These are phyloP conservation scores for Colletotrichum sp. DNA, from an alignment of 2,329 filamentous ascomycete genomes.

Conservation along the genomic window DNA sequence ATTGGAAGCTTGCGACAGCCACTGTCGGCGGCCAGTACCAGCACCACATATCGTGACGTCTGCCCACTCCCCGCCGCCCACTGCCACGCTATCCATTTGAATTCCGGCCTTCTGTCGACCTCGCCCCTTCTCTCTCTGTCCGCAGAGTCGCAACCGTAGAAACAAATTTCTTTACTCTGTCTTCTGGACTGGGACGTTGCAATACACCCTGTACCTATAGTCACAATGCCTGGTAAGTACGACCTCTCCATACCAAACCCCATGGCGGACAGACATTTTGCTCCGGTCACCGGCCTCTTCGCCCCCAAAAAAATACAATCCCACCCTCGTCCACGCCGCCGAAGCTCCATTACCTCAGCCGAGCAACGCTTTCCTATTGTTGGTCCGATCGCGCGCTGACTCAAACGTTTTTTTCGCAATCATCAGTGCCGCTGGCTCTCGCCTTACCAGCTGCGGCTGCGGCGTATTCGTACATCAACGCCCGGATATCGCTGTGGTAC, in stretches of 20 bases:
- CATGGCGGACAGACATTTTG: neutral
- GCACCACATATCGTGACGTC: neutral
- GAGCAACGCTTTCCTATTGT: neutral
- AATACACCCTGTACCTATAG: neutral
- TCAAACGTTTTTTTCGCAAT: neutral
- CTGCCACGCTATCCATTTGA: neutral
- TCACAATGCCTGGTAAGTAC: constrained; percentile 17
- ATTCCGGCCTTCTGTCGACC: neutral
- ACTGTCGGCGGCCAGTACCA: neutral
- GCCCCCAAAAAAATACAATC: neutral
- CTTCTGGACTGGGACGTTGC: neutral
- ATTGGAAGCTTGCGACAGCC: neutral
- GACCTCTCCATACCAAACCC: neutral
- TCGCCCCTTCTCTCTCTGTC: neutral
- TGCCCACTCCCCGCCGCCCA: neutral
- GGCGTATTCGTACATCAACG: constrained; percentile 79
- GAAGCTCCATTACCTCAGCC: neutral
- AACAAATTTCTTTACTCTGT: neutral
- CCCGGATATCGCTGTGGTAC: constrained; percentile 68
- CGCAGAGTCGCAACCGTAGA: neutral
- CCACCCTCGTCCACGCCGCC: neutral
- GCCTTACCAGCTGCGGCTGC: constrained; percentile 68
- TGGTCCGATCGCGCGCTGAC: constrained; percentile 2
- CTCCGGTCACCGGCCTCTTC: neutral
- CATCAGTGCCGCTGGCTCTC: constrained; percentile 56